Percentiles rank a stretch among this genome's conserved stretches.
phyloP scores from a whole-genome alignment of 2,329 filamentous ascomycete genomes.

The Colletotrichum magnum region DNA sequence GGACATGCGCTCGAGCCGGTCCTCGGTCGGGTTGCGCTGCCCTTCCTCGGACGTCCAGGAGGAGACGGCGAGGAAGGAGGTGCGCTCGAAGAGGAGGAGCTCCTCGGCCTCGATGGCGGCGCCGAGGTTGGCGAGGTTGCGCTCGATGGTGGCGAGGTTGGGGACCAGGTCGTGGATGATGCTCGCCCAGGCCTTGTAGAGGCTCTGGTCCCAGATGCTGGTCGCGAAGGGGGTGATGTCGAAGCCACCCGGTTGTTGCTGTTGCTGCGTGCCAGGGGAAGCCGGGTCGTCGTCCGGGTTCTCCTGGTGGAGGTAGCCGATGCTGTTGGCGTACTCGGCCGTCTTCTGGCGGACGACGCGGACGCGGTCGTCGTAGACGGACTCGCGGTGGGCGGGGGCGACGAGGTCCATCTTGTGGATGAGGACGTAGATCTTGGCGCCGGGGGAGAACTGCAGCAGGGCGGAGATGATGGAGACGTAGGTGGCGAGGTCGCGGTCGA shows the following conservation, averaged over 20 bases:
- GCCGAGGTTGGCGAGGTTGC: slow-evolving; percentile 85
- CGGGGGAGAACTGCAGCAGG: slow-evolving; percentile 84
- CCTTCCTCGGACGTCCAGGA: slow-evolving; percentile 86
- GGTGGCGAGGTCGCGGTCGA: slow-evolving; percentile 91
- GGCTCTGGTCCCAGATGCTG: slow-evolving; percentile 97
- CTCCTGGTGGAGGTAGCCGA: slow-evolving; percentile 47
- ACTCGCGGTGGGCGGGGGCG: slow-evolving; percentile 81
- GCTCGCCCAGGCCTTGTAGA: slow-evolving; percentile 98
- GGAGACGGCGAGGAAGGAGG: slow-evolving; percentile 96
- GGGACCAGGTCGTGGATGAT: slow-evolving; percentile 99
- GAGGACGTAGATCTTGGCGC: slow-evolving; percentile 90
- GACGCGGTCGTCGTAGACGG: slow-evolving; percentile 88
- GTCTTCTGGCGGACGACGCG: slow-evolving; percentile 83
- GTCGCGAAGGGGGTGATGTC: slow-evolving; percentile 91
- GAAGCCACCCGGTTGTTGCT: slow-evolving; percentile 58
- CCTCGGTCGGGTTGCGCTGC: slow-evolving; percentile 85
- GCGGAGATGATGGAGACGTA: slow-evolving; percentile 93
- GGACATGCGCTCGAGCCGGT: slow-evolving; percentile 92
- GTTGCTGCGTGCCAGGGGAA: slow-evolving; percentile 41
- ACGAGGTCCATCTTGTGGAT: slow-evolving; percentile 99
- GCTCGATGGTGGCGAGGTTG: slow-evolving; percentile 89
- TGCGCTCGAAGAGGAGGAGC: slow-evolving; percentile 93
- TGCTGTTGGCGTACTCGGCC: slow-evolving; percentile 62
- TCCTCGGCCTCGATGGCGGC: slow-evolving; percentile 93
- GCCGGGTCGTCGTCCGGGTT: slow-evolving; percentile 34